Percentiles rank a stretch among this genome's conserved stretches.
Conservation (phyloP, 2,329 filamentous ascomycete genomes). For the Aspergillus fumigatiaffinis region DNA sequence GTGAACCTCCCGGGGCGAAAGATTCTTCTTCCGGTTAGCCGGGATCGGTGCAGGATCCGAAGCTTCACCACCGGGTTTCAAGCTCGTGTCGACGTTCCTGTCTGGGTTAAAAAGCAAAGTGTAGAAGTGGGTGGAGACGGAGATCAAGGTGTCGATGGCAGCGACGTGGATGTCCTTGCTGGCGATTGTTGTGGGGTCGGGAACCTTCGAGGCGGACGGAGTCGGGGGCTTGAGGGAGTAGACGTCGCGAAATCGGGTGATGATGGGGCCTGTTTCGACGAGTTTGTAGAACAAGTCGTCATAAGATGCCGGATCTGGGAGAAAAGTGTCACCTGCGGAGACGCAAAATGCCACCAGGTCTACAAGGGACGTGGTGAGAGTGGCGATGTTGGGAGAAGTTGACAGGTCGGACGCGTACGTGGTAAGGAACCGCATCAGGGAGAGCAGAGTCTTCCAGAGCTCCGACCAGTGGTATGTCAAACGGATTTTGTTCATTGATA, state of each 20-base stretch:
- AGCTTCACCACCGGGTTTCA: slow-evolving; percentile 15
- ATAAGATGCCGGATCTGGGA: slow-evolving; percentile 81
- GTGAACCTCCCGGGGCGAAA: slow-evolving; percentile 80
- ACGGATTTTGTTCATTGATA: slow-evolving; percentile 76
- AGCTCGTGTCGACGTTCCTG: slow-evolving; percentile 35
- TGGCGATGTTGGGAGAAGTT: slow-evolving; percentile 63
- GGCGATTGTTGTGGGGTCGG: slow-evolving; percentile 8
- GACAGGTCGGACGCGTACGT: slow-evolving; percentile 79
- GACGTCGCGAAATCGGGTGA: slow-evolving; percentile 75
- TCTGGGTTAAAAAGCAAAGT: slow-evolving; percentile 62
- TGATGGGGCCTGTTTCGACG: slow-evolving; percentile 80
- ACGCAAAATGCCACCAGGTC: slow-evolving; percentile 81
- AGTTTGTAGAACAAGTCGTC: slow-evolving; percentile 99
- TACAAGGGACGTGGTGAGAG: slow-evolving; percentile 71
- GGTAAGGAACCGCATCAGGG: slow-evolving; percentile 83
- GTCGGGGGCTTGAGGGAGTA: slow-evolving; percentile 51
- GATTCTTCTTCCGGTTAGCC: slow-evolving; percentile 53
- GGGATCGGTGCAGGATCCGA: slow-evolving; percentile 24
- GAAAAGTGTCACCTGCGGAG: slow-evolving; percentile 82
- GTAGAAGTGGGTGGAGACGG: slow-evolving; percentile 77
- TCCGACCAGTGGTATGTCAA: slow-evolving; percentile 92
- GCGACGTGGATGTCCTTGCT: slow-evolving; percentile 45
- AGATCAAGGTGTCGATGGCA: slow-evolving; percentile 79
- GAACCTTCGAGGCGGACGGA: slow-evolving; percentile 14
- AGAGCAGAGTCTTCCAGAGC: slow-evolving; percentile 83